phyloP scores from a whole-genome alignment of 805 yeast species.

The Kluyveromyces aestuarii region DNA sequence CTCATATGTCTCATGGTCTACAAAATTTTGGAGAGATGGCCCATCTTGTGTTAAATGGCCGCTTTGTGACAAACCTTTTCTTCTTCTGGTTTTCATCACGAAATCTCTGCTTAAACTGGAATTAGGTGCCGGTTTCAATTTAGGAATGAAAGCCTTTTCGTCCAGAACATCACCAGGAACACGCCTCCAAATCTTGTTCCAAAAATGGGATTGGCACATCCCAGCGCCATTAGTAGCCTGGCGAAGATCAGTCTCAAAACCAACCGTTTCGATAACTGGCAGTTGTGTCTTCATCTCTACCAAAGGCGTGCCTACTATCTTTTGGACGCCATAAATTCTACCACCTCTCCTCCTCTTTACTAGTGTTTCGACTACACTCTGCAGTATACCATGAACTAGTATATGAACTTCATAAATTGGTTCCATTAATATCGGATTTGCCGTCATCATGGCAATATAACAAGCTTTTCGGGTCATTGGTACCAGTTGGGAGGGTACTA shows the following conservation, averaged over 20 bases:
- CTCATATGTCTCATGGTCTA: conserved; percentile 50
- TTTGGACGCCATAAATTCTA: conserved; percentile 33
- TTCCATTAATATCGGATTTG: conserved; percentile 72
- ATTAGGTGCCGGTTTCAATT: conserved; percentile 65
- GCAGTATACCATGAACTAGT: conserved; percentile 42
- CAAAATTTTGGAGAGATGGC: conserved; percentile 45
- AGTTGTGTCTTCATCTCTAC: conserved; percentile 51
- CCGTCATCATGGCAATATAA: conserved; percentile 67
- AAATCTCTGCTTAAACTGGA: conserved; percentile 78
- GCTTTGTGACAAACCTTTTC: conserved; percentile 78
- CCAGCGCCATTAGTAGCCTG: conserved; percentile 74
- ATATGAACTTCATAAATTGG: conserved; percentile 62
- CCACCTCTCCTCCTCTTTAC: conserved; percentile 66
- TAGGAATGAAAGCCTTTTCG: conserved; percentile 48
- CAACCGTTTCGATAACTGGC: conserved; percentile 87
- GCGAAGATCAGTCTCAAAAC: conserved; percentile 80
- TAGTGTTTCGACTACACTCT: conserved; percentile 39
- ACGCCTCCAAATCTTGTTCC: conserved; percentile 49
- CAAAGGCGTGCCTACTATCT: conserved; percentile 69
- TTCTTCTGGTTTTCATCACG: conserved; percentile 75
- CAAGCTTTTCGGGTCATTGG: conserved; percentile 82
- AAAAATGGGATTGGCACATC: conserved; percentile 54
- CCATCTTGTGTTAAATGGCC: conserved; percentile 25
- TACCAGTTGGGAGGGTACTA: conserved; percentile 62
- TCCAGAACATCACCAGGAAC: conserved; percentile 94